Evolutionary conservation across 1,284 basidiomycete genomes (phyloP), one percentile per base, ranked within the genome.

Genomic region (Cryptococcus sp.): DNA sequence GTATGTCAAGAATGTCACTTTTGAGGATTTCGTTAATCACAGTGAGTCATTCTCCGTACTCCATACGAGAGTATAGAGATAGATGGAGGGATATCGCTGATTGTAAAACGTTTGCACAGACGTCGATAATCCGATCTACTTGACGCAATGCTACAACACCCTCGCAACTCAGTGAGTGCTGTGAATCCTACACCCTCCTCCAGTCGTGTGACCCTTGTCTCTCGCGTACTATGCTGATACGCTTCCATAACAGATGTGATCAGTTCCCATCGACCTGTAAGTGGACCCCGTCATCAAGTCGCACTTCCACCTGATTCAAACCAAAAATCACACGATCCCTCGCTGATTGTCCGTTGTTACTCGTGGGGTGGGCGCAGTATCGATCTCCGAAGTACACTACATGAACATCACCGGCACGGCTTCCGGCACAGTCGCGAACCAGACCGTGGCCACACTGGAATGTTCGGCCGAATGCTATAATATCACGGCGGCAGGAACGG

Each of bases 71-170:
- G 22, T 20, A 5, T 22, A n/a, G 13, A 38, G 47, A 40, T 48
- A 22, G 25, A 25, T 25, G 25, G n/a, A 38, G 19, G 11, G 17
- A 42, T 5, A 42, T 38, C 48, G 8, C 42, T 44, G 20, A 47
- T 38, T 13, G 31, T 35, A 35, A 4, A 5, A 10, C 7, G 8
- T 10, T 5, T 19, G n/a, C 20, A 45, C 27, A 64, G 82, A 84
- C 46, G 84, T 85, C 47, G 83, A 84, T 58, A 80, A 82, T 62
- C 85, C 84, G 22, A 80, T 86, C 27, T 74, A 84, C 38, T 84
- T 87, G 61, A 68, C 64, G 22, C 59, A 86, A 81, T 87, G 86
- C 66, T 87, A 86, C 69, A 75, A 75, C 60, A 85, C 84, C 0
- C 46, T 59, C 6, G 45, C 62, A 3, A 50, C 58, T 46, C 60